Conservation (phyloP, 2,329 filamentous ascomycete species). For the Akanthomyces muscarius region DNA sequence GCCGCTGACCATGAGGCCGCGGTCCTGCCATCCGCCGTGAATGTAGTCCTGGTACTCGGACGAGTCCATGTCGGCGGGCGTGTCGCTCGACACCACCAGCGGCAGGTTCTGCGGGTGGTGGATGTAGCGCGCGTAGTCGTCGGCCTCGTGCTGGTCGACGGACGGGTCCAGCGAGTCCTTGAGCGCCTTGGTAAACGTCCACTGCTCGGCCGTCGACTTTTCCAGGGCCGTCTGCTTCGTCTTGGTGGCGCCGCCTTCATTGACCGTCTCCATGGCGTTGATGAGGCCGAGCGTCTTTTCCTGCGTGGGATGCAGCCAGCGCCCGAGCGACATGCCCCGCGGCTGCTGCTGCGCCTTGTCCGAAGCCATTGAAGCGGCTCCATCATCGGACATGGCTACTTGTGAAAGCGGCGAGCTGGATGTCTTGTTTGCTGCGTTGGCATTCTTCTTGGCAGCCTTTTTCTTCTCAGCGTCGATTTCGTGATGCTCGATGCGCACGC, state of each 20-base stretch:
- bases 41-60: constrained; percentile 79
- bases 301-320: constrained; percentile 55
- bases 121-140: constrained; percentile 87
- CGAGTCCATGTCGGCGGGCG: constrained; percentile 54
- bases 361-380: constrained; percentile 37
- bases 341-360: constrained; percentile 36
- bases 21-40: constrained; percentile 61
- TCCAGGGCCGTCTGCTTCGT: constrained; percentile 60
- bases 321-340: constrained; percentile 53
- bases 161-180: constrained; percentile 80
- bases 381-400: constrained; percentile 35
- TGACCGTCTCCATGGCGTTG: constrained; percentile 20
- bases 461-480: constrained; percentile 60
- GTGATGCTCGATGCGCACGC: constrained; percentile 60
- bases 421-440: constrained; percentile 53
- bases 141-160: constrained; percentile 70
- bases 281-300: constrained; percentile 27
- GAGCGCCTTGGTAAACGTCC: constrained; percentile 84
- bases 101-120: constrained; percentile 85
- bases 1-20: constrained; percentile 52
- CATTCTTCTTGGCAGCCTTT: constrained; percentile 63
- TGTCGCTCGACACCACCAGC: constrained; percentile 69
- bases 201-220: constrained; percentile 78
- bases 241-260: constrained; percentile 29
- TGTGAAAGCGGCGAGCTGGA: constrained; percentile 32